Base-by-base conservation (phyloP, 2,329 filamentous ascomycete genomes). In the Calycina marina region DNA sequence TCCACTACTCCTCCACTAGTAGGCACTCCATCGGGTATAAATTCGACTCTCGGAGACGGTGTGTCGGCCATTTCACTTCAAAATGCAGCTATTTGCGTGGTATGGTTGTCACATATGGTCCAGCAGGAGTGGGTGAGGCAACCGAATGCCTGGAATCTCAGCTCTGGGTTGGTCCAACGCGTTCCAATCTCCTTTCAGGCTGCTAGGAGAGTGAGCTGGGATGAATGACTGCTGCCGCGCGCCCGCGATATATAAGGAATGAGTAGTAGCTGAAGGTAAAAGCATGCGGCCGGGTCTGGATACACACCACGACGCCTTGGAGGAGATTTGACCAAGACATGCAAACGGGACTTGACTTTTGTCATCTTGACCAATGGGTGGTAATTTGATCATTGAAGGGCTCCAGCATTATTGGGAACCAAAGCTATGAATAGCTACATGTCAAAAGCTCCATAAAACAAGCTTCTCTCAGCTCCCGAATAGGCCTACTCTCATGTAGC, bases 21-120 rank as follows among this genome's bases (percentile, higher is more conserved):
- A 25, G 45, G 39, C 6, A 49, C 30, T 11, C 31, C 28, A 32
- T 49, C 47, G 9, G 46, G 37, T 31, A 48, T 40, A 37, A 47
- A 49, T 29, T 43, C 31, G 22, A 34, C 31, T 45, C 45, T 41
- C 20, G 30, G 41, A 31, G 46, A 38, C 16, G 43, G 41, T 20
- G 43, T 34, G 14, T 41, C 35, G 22, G 44, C 47, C 48, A 51
- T 51, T 16, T 11, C 41, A 27, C 28, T 31, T 39, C 31, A 22
- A 18, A 33, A 30, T 37, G 36, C 30, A 38, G 32, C 35, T 40
- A 41, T 30, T 31, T 36, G 35, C 36, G 39, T 38, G 43, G 34
- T 27, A 40, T 29, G 27, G 38, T 47, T 37, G 39, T 39, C 45
- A 40, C 42, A 44, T 43, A 37, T 43, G 34, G 42, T 34, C 34